Evolutionary conservation across 2,329 filamentous ascomycete genomes (phyloP).

Genomic region (Fusarium algeriense): DNA sequence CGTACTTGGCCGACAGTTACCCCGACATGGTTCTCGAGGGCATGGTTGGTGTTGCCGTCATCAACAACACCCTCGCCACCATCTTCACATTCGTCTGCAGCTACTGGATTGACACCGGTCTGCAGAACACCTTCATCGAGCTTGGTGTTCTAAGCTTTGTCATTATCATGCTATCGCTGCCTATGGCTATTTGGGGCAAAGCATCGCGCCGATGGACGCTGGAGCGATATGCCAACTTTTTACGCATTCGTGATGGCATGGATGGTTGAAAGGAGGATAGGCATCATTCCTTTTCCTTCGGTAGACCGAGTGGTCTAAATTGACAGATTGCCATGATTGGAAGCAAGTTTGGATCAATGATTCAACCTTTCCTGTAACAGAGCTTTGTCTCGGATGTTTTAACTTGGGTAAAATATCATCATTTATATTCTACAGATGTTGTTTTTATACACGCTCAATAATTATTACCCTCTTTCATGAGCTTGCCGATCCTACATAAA

Average conservation of each 20-base stretch:
- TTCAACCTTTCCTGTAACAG: not conserved
- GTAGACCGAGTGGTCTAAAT: not conserved
- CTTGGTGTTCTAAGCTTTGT: constrained; percentile 64
- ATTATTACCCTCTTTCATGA: fast-evolving
- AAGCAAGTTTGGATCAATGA: not conserved
- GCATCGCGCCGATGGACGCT: constrained; percentile 61
- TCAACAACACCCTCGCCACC: constrained; percentile 67
- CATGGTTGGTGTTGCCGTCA: constrained; percentile 69
- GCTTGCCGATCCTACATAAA: not conserved
- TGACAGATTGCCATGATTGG: not conserved
- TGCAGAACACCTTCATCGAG: constrained; percentile 63
- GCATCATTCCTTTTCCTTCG: not conserved
- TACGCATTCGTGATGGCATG: constrained; percentile 61
- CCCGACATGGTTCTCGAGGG: constrained; percentile 69
- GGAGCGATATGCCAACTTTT: constrained; percentile 59
- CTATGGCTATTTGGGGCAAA: constrained; percentile 69
- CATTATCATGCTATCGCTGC: constrained; percentile 63
- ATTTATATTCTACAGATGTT: not conserved
- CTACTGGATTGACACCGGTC: constrained; percentile 62
- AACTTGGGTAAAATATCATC: not conserved
- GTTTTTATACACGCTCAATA: not conserved
- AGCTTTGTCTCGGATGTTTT: not conserved
- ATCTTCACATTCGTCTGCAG: constrained; percentile 66
- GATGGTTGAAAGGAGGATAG: constrained; percentile 30
- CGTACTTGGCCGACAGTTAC: constrained; percentile 68